Base-by-base conservation (phyloP, 371 early-diverging fungal genomes). In the Blakeslea trispora region DNA sequence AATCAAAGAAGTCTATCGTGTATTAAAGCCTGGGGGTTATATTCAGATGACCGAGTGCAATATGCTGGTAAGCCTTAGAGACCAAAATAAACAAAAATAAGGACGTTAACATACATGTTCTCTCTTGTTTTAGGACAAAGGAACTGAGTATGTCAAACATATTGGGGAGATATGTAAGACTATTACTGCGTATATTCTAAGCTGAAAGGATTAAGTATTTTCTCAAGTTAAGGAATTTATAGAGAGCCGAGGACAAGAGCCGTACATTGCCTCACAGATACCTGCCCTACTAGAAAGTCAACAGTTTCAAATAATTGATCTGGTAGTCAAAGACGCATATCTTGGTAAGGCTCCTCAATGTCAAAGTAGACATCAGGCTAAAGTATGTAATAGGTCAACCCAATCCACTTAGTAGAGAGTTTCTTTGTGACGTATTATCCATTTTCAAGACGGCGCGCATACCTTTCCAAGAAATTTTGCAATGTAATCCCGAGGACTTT, bases 1-100 rank as follows among this genome's bases (percentile, higher is more conserved):
- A 24, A 55, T 82, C 13, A 61, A 64, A 46, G 85, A 86, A 55
- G 60, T 81, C 7, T 59, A 72, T 21, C 74, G 81, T 14, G 72
- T 83, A 5, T 56, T 78, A 10, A 84, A 84, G 55, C 81, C 84
- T 10, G 85, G 82, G 21, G 86, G 86, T 4, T 78, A 60, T 48
- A 50, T 86, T 17, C 84, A 86, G 53, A 65, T 75, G 18, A 69
- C 80, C 22, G 86, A 86, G 57, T 48, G 62, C 21, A 60, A 69
- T 1, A 77, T 77, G 72, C 57, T 77, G 48, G 75, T 72, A 59
- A 44, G 64, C 21, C 23, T 10, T 21, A 1, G 5, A 28, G 40
- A 7, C 44, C 2, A 18, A 41, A 7, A 28, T 7, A 28, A 28
- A 28, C 28, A 7, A 28, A 28, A 3, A 28, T n/a, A n/a, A n/a